phyloP scores from a whole-genome alignment of 73 alveolate genomes.

The Tetrahymena thermophila region DNA sequence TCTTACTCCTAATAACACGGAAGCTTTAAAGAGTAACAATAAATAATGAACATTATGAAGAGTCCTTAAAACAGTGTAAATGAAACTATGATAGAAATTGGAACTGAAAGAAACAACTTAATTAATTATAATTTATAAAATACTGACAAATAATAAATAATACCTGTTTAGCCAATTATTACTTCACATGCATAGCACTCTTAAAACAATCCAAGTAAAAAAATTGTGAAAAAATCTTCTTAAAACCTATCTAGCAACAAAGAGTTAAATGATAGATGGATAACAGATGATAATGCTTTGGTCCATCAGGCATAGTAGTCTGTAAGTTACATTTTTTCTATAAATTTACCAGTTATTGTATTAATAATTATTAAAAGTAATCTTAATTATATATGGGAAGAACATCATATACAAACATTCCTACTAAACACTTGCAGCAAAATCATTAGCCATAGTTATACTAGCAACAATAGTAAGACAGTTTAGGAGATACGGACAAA shows the following conservation, averaged over 20 bases:
- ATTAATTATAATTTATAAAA: not conserved
- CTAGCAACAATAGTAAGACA: not conserved
- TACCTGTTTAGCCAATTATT: not conserved
- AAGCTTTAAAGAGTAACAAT: not conserved
- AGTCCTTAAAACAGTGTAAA: not conserved
- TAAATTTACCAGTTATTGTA: too few species aligned
- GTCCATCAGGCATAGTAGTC: not conserved
- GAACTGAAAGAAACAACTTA: not conserved
- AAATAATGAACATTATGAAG: not conserved
- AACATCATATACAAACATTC: not conserved
- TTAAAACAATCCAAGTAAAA: not conserved
- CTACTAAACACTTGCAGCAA: not conserved
- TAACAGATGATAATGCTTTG: not conserved
- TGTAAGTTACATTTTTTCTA: not conserved
- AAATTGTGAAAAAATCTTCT: not conserved
- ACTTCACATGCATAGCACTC: not conserved
- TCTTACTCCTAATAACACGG: not conserved
- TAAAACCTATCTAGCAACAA: not conserved
- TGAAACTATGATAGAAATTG: not conserved
- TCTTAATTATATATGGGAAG: not conserved
- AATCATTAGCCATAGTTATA: not conserved
- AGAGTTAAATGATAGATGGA: not conserved
- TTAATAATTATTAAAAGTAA: not conserved
- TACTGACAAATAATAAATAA: too few species aligned
- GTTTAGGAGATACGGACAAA: not conserved